Base-by-base conservation (phyloP, 345 rosid genomes). In the Eucalyptus sideroxylon region DNA sequence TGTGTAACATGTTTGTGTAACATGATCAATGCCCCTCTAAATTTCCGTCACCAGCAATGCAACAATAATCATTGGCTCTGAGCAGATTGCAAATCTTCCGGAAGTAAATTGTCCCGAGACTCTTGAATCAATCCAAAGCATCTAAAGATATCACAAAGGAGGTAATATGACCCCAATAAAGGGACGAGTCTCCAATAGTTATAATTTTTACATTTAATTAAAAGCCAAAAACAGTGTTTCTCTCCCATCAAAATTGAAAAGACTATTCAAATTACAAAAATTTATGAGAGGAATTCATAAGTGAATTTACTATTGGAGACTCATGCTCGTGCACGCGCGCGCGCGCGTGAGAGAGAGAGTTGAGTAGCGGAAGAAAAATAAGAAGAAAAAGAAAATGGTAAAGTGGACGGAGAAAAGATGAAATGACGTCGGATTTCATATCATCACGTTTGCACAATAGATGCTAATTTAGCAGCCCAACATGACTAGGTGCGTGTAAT, bases 1-100 rank as follows among this genome's bases (percentile, higher is more conserved):
- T 53, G 56, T 0, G 0, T 19, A 53, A 17, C 56, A 53, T 0
- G 2, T 19, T 53, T 53, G 56, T 17, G 56, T 17, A 51, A 51
- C 55, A 51, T 0, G 9, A 51, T 51, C 55, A 51, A 51, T 51
- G 56, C 56, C 8, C 16, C 9, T 62, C 5, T 62, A 30, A 62
- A 62, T 14, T n/a, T 14, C 21, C 6, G 0, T 67, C 80, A 16
- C 80, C 21, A 67, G 12, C 80, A n/a, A n/a, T 1, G 9, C 77
- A 65, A 65, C 40, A 67, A 67, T 8, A 31, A 67, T 19, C 80
- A 16, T 31, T 16, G 23, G 24, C 56, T 53, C 2, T 53, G 10
- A 53, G 56, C 9, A 19, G 1, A 53, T 7, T 19, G 0, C 1
- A 53, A 0, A 53, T 19, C 56, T 53, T 53, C 10, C 4, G 0